A percentile compares a stretch with the other conserved stretches of the same genome.
phyloP scores from a whole-genome alignment of 2,329 filamentous ascomycete species.

The Colletotrichum orchidophilum region DNA sequence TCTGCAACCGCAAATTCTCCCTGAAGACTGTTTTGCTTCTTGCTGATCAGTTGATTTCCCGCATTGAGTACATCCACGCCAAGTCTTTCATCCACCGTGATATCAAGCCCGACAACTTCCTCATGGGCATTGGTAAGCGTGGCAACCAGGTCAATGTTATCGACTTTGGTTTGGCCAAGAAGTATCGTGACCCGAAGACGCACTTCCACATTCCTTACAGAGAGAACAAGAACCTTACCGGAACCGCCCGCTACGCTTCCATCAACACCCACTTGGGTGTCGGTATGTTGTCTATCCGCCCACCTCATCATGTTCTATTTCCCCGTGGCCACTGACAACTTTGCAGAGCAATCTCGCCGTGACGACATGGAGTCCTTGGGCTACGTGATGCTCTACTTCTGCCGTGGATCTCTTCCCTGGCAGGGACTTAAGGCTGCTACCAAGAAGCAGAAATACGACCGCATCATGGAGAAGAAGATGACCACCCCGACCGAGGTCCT shows the following conservation, averaged over 20 bases:
- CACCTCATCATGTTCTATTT: background rate
- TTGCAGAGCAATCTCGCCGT: slow-evolving; percentile 91
- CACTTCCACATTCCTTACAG: slow-evolving; percentile 99
- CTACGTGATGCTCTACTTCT: slow-evolving; percentile 99
- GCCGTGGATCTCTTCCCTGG: slow-evolving; percentile 97
- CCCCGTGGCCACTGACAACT: slow-evolving; percentile 40
- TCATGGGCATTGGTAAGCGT: slow-evolving; percentile 99
- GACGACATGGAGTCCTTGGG: slow-evolving; percentile 99
- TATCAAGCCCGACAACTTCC: slow-evolving; percentile 99
- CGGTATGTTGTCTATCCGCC: slow-evolving; percentile 60
- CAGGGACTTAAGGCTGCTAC: slow-evolving; percentile 98
- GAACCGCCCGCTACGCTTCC: slow-evolving; percentile 96
- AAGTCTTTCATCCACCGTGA: slow-evolving; percentile 99
- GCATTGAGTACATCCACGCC: slow-evolving; percentile 99
- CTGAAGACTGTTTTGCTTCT: slow-evolving; percentile 97
- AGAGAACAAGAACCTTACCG: slow-evolving; percentile 99
- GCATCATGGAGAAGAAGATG: slow-evolving; percentile 99
- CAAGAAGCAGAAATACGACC: slow-evolving; percentile 99
- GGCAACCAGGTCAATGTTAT: slow-evolving; percentile 99
- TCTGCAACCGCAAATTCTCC: slow-evolving; percentile 99
- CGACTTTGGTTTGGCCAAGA: slow-evolving; percentile 98
- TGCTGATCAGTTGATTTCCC: slow-evolving; percentile 97
- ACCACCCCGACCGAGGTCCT: slow-evolving; percentile 98
- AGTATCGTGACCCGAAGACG: slow-evolving; percentile 99
- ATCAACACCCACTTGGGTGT: slow-evolving; percentile 99